A percentile compares a stretch with the other conserved stretches of the same genome.
phyloP scores from a whole-genome alignment of 345 rosid genomes.

The Punica granatum region DNA sequence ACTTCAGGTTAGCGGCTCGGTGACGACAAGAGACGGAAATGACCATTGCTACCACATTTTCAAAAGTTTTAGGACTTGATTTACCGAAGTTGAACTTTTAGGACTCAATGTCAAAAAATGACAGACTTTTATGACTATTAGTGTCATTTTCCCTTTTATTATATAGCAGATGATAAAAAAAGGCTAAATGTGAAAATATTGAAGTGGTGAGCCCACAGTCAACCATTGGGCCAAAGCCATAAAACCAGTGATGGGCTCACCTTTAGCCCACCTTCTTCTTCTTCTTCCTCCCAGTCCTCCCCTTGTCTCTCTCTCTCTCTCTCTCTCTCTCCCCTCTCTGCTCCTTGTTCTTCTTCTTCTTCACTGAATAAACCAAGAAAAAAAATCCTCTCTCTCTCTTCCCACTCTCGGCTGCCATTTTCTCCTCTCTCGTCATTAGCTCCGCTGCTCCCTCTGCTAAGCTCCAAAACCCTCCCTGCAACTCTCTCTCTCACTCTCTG shows the following conservation, averaged over 20 bases:
- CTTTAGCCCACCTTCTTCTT: neutral
- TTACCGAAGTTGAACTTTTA: too few relatives aligned
- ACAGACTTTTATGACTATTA: too few relatives aligned
- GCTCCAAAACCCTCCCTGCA: neutral
- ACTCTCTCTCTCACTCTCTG: neutral
- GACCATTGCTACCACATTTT: too few relatives aligned
- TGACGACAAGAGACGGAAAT: too few relatives aligned
- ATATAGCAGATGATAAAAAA: too few relatives aligned
- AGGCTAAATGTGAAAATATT: too few relatives aligned
- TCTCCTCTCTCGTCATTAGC: neutral
- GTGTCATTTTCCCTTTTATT: too few relatives aligned
- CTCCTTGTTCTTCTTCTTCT: neutral
- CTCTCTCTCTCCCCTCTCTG: neutral
- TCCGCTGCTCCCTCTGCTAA: neutral
- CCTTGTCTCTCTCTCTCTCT: neutral
- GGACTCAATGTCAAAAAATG: too few relatives aligned
- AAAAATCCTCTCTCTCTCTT: neutral
- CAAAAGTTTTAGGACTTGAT: too few relatives aligned
- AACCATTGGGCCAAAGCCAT: too few relatives aligned
- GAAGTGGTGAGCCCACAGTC: too few relatives aligned
- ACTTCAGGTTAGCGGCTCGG: too few relatives aligned
- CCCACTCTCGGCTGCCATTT: neutral
- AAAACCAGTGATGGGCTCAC: neutral
- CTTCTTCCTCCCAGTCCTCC: neutral
- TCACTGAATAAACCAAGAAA: neutral